Conservation (phyloP, 2,329 filamentous ascomycete species). For the Phialocephala sp. region DNA sequence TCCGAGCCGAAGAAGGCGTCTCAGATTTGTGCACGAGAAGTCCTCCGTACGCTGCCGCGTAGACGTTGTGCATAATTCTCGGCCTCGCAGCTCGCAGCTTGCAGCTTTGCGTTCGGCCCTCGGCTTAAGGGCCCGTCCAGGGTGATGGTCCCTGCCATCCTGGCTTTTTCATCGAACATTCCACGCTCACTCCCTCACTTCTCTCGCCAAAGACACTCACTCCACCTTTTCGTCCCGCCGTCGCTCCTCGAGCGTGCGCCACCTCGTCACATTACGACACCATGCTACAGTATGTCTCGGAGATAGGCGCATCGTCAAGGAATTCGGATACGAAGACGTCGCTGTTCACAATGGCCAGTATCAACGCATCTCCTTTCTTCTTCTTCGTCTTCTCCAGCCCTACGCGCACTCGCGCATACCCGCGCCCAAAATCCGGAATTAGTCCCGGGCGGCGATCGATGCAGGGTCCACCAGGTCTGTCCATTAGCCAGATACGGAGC, state of each 20-base stretch:
- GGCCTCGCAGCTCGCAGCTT: not conserved
- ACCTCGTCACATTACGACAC: not conserved
- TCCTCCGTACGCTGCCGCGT: not conserved
- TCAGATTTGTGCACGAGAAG: not conserved
- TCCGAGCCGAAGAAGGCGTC: too few species aligned
- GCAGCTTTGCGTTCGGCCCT: not conserved
- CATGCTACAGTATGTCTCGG: not conserved
- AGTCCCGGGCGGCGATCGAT: not conserved
- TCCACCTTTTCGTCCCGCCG: not conserved
- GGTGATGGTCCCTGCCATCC: not conserved
- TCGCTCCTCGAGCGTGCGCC: not conserved
- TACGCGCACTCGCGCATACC: not conserved
- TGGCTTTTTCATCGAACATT: conserved; percentile 1
- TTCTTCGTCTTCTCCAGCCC: not conserved
- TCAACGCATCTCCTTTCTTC: not conserved
- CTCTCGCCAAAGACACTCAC: not conserved
- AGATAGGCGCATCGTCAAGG: not conserved
- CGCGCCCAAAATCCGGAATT: not conserved
- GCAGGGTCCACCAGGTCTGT: not conserved
- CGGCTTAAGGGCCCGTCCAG: not conserved
- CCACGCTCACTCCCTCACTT: too few species aligned
- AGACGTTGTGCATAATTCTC: conserved; percentile 2
- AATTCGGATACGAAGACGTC: not conserved
- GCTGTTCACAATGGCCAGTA: not conserved
- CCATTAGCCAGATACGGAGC: not conserved